Base-by-base conservation (phyloP, 2,329 filamentous ascomycete genomes). In the Chrysosphaeria jannelii region DNA sequence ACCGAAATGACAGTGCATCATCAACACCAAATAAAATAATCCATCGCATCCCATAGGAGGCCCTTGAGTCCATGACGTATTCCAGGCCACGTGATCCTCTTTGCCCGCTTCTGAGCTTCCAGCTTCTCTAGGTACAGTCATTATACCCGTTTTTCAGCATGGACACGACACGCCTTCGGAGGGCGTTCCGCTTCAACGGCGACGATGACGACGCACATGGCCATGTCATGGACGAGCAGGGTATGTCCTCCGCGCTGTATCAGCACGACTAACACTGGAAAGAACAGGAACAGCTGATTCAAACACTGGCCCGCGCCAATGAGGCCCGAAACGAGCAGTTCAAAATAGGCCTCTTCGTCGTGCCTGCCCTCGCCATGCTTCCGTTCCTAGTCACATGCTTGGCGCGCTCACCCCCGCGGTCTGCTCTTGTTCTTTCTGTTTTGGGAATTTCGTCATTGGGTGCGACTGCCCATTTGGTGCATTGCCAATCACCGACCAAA, bases 191-290 rank as follows among this genome's bases (percentile, higher is more conserved):
- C 29, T 85, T 81, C 44, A 62, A 69, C 35, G 51, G 53, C 34
- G 51, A 53, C 30, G 50, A 57, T 27, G 48, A 51, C 17, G 50
- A 55, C 39, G 43, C 51, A 14, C 53, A 18, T 18, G 16, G 57
- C 8, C 55, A 64, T 32, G 57, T 63, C 26, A 49, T 85, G 29
- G 75, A 85, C 39, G 71, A 79, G 43, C 57, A 79, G 53, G 68
- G 68, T 67, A 39, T 20, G 7, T 12, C 17, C 17, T 13, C 11
- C 13, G 14, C 9, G n/a, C 5, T 20, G 7, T 13, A 6, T 7
- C 9, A 13, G 11, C 10, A 10, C 2, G 5, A 11, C 10, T 6
- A 24, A 28, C 13, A 28, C 23, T 5, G 5, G 5, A 31, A 45
- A 57, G 63, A 68, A 34, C 67, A 74, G 47, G 65, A 71, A 35